These are phyloP conservation scores for Suillus subluteus DNA, from an alignment of 768 basidiomycete genomes.

Conservation along the genomic window DNA sequence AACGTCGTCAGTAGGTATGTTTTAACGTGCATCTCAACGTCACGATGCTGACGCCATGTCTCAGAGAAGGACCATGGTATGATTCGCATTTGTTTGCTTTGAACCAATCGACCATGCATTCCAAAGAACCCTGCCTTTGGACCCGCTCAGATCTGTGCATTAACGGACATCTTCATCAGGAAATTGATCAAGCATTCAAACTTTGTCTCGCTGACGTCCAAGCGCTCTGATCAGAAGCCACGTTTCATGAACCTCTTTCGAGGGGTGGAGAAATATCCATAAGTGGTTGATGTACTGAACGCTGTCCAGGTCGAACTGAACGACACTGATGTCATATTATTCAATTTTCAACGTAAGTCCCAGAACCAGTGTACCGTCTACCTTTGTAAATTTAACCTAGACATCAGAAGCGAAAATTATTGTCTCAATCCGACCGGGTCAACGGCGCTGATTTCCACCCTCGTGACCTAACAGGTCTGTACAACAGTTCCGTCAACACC, in stretches of 20 bases:
- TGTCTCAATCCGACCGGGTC: constrained; percentile 43
- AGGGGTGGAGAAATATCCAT: no score
- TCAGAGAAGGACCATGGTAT: constrained; percentile 37
- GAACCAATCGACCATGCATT: neutral
- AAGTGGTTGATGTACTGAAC: no score
- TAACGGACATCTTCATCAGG: constrained; percentile 59
- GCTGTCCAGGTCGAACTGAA: no score
- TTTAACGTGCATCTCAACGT: neutral
- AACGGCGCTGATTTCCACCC: constrained; percentile 98
- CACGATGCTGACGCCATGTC: neutral
- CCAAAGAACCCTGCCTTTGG: constrained; percentile 69
- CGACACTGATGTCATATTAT: no score
- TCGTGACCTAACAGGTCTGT: constrained; percentile 89
- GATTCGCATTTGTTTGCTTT: no score
- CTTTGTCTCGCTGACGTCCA: no score
- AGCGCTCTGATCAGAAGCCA: no score
- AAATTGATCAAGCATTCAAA: constrained; percentile 45
- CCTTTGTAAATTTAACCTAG: no score
- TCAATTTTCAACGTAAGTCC: no score
- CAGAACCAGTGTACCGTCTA: no score
- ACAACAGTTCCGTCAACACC: constrained; percentile 98
- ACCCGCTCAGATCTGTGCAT: constrained; percentile 55
- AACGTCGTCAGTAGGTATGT: constrained; percentile 44
- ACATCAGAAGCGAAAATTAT: no score
- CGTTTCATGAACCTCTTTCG: no score